Base-by-base conservation (phyloP, 176 grass and related monocot species). In the Ensete glaucum region DNA sequence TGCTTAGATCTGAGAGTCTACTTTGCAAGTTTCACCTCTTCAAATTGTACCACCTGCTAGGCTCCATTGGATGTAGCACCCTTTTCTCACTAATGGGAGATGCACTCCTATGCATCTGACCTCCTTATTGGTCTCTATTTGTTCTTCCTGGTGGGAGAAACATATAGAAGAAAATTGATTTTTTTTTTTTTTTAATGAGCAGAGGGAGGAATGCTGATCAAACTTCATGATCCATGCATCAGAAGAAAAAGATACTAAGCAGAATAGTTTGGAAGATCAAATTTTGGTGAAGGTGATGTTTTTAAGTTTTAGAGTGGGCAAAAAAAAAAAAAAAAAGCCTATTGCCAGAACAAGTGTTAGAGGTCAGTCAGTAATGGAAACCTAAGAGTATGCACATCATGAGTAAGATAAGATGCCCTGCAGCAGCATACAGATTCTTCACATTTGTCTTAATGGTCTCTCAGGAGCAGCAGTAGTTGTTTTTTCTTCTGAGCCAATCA, bases 391-490 rank as follows among this genome's bases (percentile, higher is more conserved):
- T 43, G 34, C 34, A 43, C 34, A 43, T 43, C 34, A 43, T 43
- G 34, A 43, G 5, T 43, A 43, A 43, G 34, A 43, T 43, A 43
- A 43, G 34, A 43, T 43, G 34, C 34, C 6, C 4, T 43, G 34
- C 34, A 43, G 14, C 5, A 48, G 43, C 27, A 50, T 69, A 2
- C 50, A 50, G 67, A 20, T 51, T 51, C 67, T 20, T 51, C 43
- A 20, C 16, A 10, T 19, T 70, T 52, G 25, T 70, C 67, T 70
- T 70, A 70, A 17, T 68, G 14, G 66, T 68, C 66, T 68, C 66
- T 19, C 13, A 9, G 8, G 8, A 17, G 26, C 66, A 17, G 26
- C 66, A 25, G 66, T 3, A 11, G 12, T 16, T 49, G 66, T 48
- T 68, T 43, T 4, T 0, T 43, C 4, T 6, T 43, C 34, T 0